phyloP scores from a whole-genome alignment of 2,329 filamentous ascomycete species.

The Blumeria graminis region DNA sequence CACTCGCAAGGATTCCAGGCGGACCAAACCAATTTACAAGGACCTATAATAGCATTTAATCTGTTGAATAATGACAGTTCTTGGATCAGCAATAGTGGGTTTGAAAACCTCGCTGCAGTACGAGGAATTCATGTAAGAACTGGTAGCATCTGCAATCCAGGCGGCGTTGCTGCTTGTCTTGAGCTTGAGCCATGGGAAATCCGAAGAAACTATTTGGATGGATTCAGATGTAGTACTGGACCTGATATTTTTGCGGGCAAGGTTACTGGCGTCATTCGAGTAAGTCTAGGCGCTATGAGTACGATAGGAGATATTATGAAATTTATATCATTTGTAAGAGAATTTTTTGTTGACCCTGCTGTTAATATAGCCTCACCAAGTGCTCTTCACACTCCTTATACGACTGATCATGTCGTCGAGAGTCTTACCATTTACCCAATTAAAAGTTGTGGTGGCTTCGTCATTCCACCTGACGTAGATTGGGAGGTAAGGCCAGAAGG shows the following conservation, averaged over 20 bases:
- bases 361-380: neutral
- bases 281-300: constrained; percentile 23
- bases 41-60: constrained; percentile 70
- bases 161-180: constrained; percentile 54
- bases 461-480: constrained; percentile 31
- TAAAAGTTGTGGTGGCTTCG: constrained; percentile 74
- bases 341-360: constrained; percentile 4
- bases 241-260: constrained; percentile 64
- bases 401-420: constrained; percentile 21
- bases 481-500: constrained; percentile 72
- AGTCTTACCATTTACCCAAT: constrained; percentile 63
- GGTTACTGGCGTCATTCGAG: constrained; percentile 66
- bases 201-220: constrained; percentile 60
- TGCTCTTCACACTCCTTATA: too few relatives aligned
- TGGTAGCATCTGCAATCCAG: constrained; percentile 79
- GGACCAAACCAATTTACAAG: constrained; percentile 31
- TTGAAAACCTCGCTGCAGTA: constrained; percentile 64
- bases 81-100: constrained; percentile 61
- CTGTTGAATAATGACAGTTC: constrained; percentile 40
- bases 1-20: too few relatives aligned
- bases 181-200: constrained; percentile 58
- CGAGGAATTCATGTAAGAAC: constrained; percentile 68
- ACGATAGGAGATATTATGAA: too few relatives aligned
- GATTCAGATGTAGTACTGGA: constrained; percentile 63
- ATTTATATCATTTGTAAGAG: too few relatives aligned